Conservation (phyloP, 805 yeast species). For the Babjeviella inositovora region DNA sequence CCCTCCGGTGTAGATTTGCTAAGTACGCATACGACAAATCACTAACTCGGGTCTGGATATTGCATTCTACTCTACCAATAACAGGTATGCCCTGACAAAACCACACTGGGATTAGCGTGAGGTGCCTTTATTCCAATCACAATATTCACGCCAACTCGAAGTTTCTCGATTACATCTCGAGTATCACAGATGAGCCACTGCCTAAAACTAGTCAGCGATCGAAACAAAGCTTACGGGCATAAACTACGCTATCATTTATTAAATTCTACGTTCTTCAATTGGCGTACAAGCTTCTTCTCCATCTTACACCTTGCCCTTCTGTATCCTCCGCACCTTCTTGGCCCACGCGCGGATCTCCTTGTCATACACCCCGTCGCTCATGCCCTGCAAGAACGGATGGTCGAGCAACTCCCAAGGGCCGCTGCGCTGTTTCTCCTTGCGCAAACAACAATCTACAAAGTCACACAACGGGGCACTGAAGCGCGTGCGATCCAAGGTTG, state of each 20-base stretch:
- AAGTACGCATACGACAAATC: too few species aligned
- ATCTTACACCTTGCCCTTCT: slow-evolving; percentile 10
- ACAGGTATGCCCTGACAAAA: too few species aligned
- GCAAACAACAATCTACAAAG: slow-evolving; percentile 61
- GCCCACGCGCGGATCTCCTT: slow-evolving; percentile 23
- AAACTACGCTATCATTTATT: neutral
- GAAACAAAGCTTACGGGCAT: neutral
- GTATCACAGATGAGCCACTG: too few species aligned
- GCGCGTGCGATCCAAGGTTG: slow-evolving; percentile 32
- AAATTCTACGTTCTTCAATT: neutral
- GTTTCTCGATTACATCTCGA: too few species aligned
- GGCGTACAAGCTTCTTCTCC: neutral
- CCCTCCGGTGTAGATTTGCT: too few species aligned
- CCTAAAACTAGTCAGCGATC: too few species aligned
- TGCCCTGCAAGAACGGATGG: slow-evolving; percentile 14
- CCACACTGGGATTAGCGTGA: too few species aligned
- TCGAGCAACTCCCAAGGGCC: slow-evolving; percentile 56
- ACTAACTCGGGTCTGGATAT: too few species aligned
- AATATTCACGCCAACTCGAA: too few species aligned
- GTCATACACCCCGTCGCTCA: slow-evolving; percentile 14
- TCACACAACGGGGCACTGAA: slow-evolving; percentile 36
- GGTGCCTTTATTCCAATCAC: too few species aligned
- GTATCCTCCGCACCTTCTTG: slow-evolving; percentile 15
- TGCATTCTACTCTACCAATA: too few species aligned
- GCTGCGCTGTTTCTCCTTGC: slow-evolving; percentile 59